Evolutionary conservation across 148 eudicot species (phyloP), one percentile per base, ranked within the genome.

Genomic region (Dianthus caryophyllus): DNA sequence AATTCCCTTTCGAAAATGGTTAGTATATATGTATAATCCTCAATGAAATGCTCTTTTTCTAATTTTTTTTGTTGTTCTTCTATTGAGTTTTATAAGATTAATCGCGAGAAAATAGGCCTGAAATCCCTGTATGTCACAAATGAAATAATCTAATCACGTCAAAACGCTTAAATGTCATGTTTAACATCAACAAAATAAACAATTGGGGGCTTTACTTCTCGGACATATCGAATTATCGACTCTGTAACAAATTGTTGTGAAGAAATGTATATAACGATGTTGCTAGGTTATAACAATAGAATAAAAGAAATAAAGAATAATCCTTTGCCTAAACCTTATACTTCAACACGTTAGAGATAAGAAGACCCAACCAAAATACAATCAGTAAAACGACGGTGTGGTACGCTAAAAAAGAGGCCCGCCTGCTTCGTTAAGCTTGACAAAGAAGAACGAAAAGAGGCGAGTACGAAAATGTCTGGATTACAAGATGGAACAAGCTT

Each of bases 351-450:
- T 68, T 51, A 60, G 36, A 60, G 24, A n/a, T n/a, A n/a, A 60
- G n/a, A 50, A 66, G 66, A 77, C 70, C 70, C 70, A 85, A 82
- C 64, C 78, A 83, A n/a, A n/a, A 77, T 77, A 77, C 78, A 67
- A 70, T 47, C 74, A 54, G 72, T 68, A 44, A 22, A 67, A 68
- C n/a, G 71, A 61, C 61, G 66, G 78, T n/a, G n/a, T n/a, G n/a
- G n/a, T 73, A 67, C 67, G 64, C 68, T 52, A 79, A 64, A 79
- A 64, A 57, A 72, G 66, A 64, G 67, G 64, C 78, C 77, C 65
- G 77, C 71, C 75, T 69, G 83, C 82, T 74, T 83, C 84, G 65
- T 85, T 78, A 47, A 76, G 79, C 78, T 66, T 69, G 73, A 75
- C 71, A 44, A 59, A 47, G 59, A 69, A 73, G 41, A 67, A 76